Percentiles rank a stretch among this genome's conserved stretches.
These are phyloP conservation scores for Schizonepeta tenuifolia DNA, from an alignment of 257 asterid genomes.

Conservation along the genomic window DNA sequence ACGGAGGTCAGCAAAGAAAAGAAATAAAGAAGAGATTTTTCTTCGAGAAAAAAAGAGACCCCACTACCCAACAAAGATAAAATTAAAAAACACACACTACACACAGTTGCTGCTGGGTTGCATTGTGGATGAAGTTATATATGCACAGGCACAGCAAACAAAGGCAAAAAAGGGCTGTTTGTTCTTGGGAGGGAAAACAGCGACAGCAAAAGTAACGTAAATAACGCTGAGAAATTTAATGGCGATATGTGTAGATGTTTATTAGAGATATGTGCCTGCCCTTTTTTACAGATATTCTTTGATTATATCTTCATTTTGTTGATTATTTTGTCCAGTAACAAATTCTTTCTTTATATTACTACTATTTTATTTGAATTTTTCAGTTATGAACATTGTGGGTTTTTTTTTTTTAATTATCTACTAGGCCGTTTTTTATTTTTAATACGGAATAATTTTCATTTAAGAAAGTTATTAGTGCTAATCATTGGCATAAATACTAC, in stretches of 20 bases:
- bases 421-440: constrained; percentile 13
- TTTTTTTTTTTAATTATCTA: neutral
- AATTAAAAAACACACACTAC: constrained; percentile 15
- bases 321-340: constrained; percentile 8
- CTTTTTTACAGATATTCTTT: constrained; percentile 22
- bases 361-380: constrained; percentile 22
- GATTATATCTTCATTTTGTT: neutral
- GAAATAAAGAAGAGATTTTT: constrained; percentile 32
- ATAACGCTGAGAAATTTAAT: constrained; percentile 9
- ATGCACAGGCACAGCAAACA: constrained; percentile 28
- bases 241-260: constrained; percentile 7
- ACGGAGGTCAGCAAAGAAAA: constrained; percentile 28
- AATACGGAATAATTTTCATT: constrained; percentile 32
- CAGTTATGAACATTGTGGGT: constrained; percentile 32
- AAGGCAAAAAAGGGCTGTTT: constrained; percentile 17
- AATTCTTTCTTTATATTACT: constrained; percentile 20
- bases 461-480: constrained; percentile 29
- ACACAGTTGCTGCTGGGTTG: constrained; percentile 18
- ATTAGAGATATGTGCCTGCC: constrained; percentile 7
- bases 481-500: constrained; percentile 29
- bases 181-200: constrained; percentile 38
- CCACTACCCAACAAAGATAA: constrained; percentile 27
- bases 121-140: constrained; percentile 26
- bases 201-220: constrained; percentile 28
- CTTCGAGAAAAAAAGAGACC: constrained; percentile 14